Conservation (phyloP, 1,284 basidiomycete genomes). For the Trametes versicolor region DNA sequence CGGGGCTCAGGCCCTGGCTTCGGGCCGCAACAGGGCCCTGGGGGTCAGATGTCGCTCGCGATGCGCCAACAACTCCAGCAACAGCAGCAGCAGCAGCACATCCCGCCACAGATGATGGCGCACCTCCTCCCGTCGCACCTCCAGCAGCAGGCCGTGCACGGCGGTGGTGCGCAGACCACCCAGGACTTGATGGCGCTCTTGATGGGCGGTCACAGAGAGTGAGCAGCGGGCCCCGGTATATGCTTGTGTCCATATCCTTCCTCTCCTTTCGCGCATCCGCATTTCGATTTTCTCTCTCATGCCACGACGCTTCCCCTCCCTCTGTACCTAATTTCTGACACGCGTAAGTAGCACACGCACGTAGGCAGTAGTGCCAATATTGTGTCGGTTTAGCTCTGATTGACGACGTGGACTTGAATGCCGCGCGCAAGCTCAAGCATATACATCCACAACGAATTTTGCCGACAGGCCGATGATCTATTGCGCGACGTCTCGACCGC, state of each 20-base stretch:
- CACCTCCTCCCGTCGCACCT: constrained; percentile 69
- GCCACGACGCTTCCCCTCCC: constrained; percentile 15
- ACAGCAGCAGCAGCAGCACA: constrained; percentile 49
- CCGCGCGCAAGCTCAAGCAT: not conserved
- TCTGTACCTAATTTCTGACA: constrained; percentile 35
- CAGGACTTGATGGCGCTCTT: constrained; percentile 83
- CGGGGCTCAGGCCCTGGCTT: constrained; percentile 57
- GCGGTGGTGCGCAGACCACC: constrained; percentile 61
- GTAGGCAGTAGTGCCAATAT: constrained; percentile 12
- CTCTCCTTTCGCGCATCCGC: constrained; percentile 12
- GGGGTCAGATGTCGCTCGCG: constrained; percentile 50
- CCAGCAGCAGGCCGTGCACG: constrained; percentile 61
- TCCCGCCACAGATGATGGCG: constrained; percentile 64
- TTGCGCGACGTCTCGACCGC: not conserved
- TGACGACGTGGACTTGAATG: not conserved
- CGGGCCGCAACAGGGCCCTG: constrained; percentile 59
- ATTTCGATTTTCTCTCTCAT: constrained; percentile 14
- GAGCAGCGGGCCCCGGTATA: constrained; percentile 37
- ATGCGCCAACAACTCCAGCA: constrained; percentile 50
- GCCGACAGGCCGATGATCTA: constrained; percentile 6
- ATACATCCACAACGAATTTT: not conserved
- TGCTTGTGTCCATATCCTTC: constrained; percentile 24
- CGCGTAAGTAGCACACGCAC: constrained; percentile 15
- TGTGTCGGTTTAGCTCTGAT: constrained; percentile 12
- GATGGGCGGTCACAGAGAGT: constrained; percentile 77